phyloP scores from a whole-genome alignment of 495 filamentous ascomycete species.

The Daldinia bambusicola region DNA sequence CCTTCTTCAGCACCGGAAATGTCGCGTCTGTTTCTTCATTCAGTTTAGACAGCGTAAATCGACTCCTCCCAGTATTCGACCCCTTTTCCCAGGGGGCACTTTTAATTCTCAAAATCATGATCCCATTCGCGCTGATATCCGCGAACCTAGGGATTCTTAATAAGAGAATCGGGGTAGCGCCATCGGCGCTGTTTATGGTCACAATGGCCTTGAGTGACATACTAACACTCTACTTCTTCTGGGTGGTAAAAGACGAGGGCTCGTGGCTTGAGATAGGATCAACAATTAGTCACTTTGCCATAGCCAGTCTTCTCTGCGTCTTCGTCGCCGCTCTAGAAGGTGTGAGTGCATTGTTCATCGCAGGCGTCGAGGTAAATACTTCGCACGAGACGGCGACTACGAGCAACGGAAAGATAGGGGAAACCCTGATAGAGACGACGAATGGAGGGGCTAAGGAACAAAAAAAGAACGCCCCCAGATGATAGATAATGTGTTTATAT shows the following conservation, averaged over 20 bases:
- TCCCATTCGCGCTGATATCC: slow-evolving; percentile 93
- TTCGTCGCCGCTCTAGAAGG: slow-evolving; percentile 92
- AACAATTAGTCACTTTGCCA: slow-evolving; percentile 92
- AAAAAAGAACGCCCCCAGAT: slow-evolving; percentile 9
- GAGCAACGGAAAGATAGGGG: slow-evolving; percentile 44
- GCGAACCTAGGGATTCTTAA: slow-evolving; percentile 97
- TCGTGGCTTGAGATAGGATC: slow-evolving; percentile 98
- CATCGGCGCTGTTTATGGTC: slow-evolving; percentile 90
- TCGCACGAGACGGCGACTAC: slow-evolving; percentile 32
- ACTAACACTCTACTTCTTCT: slow-evolving; percentile 97
- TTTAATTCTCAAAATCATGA: slow-evolving; percentile 87
- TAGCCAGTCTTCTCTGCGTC: slow-evolving; percentile 86
- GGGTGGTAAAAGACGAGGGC: slow-evolving; percentile 93
- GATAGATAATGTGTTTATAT: slow-evolving; percentile 27
- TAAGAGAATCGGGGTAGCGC: slow-evolving; percentile 79
- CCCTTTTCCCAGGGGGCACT: slow-evolving; percentile 93
- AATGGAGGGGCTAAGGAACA: slow-evolving; percentile 37
- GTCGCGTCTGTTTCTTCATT: slow-evolving; percentile 95
- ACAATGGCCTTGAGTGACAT: slow-evolving; percentile 94
- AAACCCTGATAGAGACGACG: slow-evolving; percentile 33
- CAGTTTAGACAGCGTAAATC: slow-evolving; percentile 87
- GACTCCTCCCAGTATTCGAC: slow-evolving; percentile 93
- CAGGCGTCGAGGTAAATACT: slow-evolving; percentile 77
- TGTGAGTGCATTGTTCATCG: slow-evolving; percentile 83
- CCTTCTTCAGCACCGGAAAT: slow-evolving; percentile 98